phyloP scores from a whole-genome alignment of 2,329 filamentous ascomycete genomes.

The Clarireedia sp. region DNA sequence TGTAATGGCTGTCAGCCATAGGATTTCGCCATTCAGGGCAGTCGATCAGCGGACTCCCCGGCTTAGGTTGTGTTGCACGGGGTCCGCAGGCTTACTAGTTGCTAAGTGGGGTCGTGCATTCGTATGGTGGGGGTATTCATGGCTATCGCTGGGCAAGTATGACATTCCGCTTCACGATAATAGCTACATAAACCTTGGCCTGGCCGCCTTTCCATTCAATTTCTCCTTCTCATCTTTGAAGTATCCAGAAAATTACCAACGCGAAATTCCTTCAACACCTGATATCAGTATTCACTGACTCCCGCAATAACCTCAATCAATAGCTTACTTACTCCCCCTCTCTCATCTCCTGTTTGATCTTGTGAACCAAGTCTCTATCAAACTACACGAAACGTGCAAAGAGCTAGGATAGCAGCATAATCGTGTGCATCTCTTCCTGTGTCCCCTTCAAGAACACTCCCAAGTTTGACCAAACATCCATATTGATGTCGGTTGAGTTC shows the following conservation, averaged over 20 bases:
- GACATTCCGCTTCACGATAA: neutral
- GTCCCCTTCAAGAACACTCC: neutral
- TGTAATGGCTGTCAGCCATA: neutral
- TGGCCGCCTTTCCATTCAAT: neutral
- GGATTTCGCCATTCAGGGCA: neutral
- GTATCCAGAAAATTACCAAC: neutral
- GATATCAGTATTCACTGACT: neutral
- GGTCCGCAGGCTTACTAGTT: neutral
- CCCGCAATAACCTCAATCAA: neutral
- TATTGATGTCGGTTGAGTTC: conserved; percentile 53
- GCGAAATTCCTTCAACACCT: neutral
- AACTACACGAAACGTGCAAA: too few species aligned
- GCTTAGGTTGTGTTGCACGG: neutral
- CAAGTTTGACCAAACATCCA: conserved; percentile 18
- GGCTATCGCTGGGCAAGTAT: neutral
- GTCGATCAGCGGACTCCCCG: neutral
- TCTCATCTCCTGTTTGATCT: neutral
- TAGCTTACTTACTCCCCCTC: neutral
- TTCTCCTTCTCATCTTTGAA: neutral
- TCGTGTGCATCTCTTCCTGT: neutral
- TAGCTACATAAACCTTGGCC: conserved; percentile 9
- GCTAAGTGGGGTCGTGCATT: conserved; percentile 4
- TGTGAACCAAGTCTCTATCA: too few species aligned
- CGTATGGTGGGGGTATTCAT: neutral
- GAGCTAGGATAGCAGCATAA: neutral